phyloP scores from a whole-genome alignment of 495 filamentous ascomycete species.

The Neurospora cerealis region DNA sequence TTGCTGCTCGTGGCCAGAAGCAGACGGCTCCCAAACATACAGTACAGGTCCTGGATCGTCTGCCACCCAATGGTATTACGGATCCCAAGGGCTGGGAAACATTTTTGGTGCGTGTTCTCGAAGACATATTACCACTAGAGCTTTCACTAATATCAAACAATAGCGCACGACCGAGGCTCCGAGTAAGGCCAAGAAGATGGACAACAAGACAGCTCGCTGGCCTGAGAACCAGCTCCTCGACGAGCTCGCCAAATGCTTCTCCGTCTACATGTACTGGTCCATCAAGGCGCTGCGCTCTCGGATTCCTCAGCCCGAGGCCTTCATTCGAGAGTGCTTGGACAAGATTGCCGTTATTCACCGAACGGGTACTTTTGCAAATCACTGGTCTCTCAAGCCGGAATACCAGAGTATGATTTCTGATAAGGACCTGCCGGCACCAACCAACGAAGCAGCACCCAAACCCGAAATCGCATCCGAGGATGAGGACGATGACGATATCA shows the following conservation, averaged over 20 bases:
- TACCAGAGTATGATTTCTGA: conserved; percentile 47
- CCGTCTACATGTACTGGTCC: conserved; percentile 76
- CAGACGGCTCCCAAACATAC: conserved; percentile 52
- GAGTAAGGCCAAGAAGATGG: conserved; percentile 45
- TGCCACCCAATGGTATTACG: conserved; percentile 30
- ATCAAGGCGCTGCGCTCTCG: conserved; percentile 66
- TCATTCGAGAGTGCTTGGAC: conserved; percentile 74
- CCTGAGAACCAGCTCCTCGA: conserved; percentile 79
- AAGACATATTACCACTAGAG: neutral
- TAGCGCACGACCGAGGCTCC: conserved; percentile 27
- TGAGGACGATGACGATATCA: conserved; percentile 55
- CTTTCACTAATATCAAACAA: neutral
- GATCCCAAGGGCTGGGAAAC: conserved; percentile 36
- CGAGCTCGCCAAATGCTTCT: conserved; percentile 70
- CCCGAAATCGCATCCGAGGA: conserved; percentile 46
- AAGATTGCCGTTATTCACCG: conserved; percentile 73
- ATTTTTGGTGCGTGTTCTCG: conserved; percentile 46
- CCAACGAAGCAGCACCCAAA: conserved; percentile 26
- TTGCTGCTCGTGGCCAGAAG: conserved; percentile 49
- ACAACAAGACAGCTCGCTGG: conserved; percentile 80
- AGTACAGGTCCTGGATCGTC: conserved; percentile 34
- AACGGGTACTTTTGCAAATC: conserved; percentile 68
- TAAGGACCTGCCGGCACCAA: conserved; percentile 38
- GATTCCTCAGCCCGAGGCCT: conserved; percentile 80
- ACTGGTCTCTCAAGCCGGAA: conserved; percentile 72